Evolutionary conservation across 2,329 filamentous ascomycete genomes (phyloP).

Genomic region (Aspergillus chevalieri): DNA sequence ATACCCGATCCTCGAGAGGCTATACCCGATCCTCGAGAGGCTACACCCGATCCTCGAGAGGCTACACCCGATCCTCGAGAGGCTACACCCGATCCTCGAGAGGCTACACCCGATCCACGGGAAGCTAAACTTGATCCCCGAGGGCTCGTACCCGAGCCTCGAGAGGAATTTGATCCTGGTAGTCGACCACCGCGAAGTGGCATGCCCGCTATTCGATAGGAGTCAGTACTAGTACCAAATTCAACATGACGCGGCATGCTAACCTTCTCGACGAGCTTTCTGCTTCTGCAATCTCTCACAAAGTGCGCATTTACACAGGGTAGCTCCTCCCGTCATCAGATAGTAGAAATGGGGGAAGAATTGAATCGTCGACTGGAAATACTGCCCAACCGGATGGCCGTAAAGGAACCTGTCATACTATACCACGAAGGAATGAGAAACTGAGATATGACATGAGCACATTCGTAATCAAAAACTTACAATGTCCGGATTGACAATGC

Average conservation of each 20-base stretch:
- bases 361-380: slow-evolving; percentile 49
- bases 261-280: slow-evolving; percentile 1
- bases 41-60: too few relatives aligned
- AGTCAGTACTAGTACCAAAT: not conserved
- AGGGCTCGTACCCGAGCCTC: too few relatives aligned
- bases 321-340: slow-evolving; percentile 45
- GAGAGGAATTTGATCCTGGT: not conserved
- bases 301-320: slow-evolving; percentile 46
- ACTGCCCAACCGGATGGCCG: slow-evolving; percentile 48
- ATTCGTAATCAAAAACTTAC: slow-evolving; percentile 20
- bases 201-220: not conserved
- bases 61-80: too few relatives aligned
- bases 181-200: slow-evolving; percentile 3
- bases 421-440: not conserved
- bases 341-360: slow-evolving; percentile 55
- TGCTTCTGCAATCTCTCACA: slow-evolving; percentile 30
- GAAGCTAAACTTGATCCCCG: too few relatives aligned
- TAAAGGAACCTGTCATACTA: slow-evolving; percentile 52
- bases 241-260: not conserved
- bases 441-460: not conserved
- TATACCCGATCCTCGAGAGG: too few relatives aligned
- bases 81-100: too few relatives aligned
- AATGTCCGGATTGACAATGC: slow-evolving; percentile 30
- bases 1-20: too few relatives aligned
- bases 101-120: too few relatives aligned